Conservation (phyloP, 192 early-diverging fungal species). For the Chytriomyces hyalinus region DNA sequence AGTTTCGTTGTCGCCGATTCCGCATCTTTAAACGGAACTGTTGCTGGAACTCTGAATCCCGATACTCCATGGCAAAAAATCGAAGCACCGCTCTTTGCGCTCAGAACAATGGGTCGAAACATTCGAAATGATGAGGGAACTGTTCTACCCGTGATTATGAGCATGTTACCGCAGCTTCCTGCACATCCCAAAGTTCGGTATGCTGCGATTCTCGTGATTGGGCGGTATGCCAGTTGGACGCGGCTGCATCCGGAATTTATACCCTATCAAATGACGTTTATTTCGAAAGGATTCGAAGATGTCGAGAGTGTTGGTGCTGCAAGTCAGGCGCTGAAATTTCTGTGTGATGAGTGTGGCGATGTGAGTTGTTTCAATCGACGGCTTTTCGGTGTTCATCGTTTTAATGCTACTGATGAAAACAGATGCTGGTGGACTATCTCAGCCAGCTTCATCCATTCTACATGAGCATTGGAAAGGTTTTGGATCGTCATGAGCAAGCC, state of each 20-base stretch:
- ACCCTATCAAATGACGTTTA: constrained; percentile 89
- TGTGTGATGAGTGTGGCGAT: constrained; percentile 89
- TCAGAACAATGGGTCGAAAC: constrained; percentile 91
- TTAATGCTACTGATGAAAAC: background rate
- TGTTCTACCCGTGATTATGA: constrained; percentile 91
- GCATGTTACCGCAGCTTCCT: constrained; percentile 82
- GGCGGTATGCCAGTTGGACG: constrained; percentile 95
- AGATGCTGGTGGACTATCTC: constrained; percentile 78
- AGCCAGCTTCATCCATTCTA: constrained; percentile 85
- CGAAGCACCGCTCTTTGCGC: constrained; percentile 92
- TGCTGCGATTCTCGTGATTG: constrained; percentile 94
- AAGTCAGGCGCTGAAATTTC: constrained; percentile 82
- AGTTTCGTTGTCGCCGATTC: constrained; percentile 39
- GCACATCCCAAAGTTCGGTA: constrained; percentile 93
- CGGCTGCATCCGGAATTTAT: constrained; percentile 84
- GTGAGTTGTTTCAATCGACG: constrained; percentile 53
- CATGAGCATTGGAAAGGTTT: constrained; percentile 65
- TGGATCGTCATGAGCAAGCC: constrained; percentile 70
- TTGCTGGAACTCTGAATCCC: constrained; percentile 47
- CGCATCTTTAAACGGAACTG: constrained; percentile 35
- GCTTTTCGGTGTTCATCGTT: background rate
- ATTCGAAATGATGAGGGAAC: constrained; percentile 72
- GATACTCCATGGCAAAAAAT: constrained; percentile 84
- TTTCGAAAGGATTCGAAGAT: constrained; percentile 89
- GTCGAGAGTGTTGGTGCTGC: constrained; percentile 83